These are phyloP conservation scores for Mycena sp. DNA, from an alignment of 1,284 basidiomycete genomes.

Conservation along the genomic window DNA sequence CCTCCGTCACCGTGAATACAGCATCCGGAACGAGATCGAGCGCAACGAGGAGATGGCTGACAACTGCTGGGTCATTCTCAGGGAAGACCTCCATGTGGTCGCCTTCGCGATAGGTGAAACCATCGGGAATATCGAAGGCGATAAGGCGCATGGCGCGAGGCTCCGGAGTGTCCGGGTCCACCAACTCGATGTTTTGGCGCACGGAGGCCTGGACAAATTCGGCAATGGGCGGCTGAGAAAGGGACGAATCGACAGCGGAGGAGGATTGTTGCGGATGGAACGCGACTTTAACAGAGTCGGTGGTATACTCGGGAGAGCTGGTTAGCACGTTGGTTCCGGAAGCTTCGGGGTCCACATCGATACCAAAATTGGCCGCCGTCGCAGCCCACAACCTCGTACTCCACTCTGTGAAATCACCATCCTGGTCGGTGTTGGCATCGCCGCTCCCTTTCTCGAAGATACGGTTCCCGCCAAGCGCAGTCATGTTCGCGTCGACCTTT, in stretches of 20 bases:
- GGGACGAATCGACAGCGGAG: neutral
- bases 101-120: constrained; percentile 29
- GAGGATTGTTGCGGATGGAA: constrained; percentile 3
- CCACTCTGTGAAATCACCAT: constrained; percentile 31
- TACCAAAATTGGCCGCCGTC: constrained; percentile 30
- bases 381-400: constrained; percentile 28
- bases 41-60: constrained; percentile 28
- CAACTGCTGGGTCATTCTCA: constrained; percentile 28
- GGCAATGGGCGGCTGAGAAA: constrained; percentile 23
- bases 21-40: constrained; percentile 32
- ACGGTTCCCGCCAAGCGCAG: constrained; percentile 31
- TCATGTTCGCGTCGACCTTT: constrained; percentile 31
- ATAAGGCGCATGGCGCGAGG: constrained; percentile 32
- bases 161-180: constrained; percentile 24
- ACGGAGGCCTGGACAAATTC: constrained; percentile 27
- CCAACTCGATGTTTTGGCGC: constrained; percentile 25
- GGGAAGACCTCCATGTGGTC: constrained; percentile 34
- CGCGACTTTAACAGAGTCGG: constrained; percentile 24
- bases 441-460: constrained; percentile 33
- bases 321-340: constrained; percentile 10
- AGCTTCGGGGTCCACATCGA: constrained; percentile 5
- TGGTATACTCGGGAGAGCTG: constrained; percentile 1
- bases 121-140: constrained; percentile 27
- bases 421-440: constrained; percentile 31
- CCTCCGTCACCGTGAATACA: constrained; percentile 27